These are phyloP conservation scores for Kwoniella botswanensis DNA, from an alignment of 768 basidiomycete genomes.

Conservation along the genomic window DNA sequence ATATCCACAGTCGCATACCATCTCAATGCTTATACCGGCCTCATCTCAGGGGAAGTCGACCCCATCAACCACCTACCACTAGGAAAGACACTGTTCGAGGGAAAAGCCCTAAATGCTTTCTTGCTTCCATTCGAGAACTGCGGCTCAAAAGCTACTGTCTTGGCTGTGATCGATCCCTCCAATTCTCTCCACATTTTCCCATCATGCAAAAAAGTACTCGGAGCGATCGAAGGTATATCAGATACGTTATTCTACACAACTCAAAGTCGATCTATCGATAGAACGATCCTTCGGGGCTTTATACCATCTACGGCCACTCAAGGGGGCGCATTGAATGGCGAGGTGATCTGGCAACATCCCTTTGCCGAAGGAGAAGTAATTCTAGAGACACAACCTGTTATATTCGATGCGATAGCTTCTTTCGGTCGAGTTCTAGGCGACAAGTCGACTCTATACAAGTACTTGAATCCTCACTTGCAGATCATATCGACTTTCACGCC, in stretches of 20 bases:
- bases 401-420: constrained; percentile 67
- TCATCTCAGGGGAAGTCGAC: constrained; percentile 28
- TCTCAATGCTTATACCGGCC: constrained; percentile 54
- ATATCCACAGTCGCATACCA: constrained; percentile 52
- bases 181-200: constrained; percentile 56
- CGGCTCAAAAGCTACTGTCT: constrained; percentile 40
- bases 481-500: constrained; percentile 67
- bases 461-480: constrained; percentile 81
- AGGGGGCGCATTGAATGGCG: constrained; percentile 60
- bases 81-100: constrained; percentile 47
- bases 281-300: constrained; percentile 30
- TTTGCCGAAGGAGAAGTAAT: constrained; percentile 67
- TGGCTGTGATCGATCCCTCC: constrained; percentile 46
- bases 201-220: constrained; percentile 51
- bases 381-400: constrained; percentile 62
- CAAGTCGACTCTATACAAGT: constrained; percentile 89
- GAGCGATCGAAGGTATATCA: constrained; percentile 33
- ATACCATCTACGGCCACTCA: constrained; percentile 13
- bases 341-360: constrained; percentile 71
- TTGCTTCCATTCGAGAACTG: constrained; percentile 52
- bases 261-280: constrained; percentile 11
- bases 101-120: constrained; percentile 41
- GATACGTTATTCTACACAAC: constrained; percentile 45
- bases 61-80: constrained; percentile 28
- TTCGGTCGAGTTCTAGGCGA: constrained; percentile 84